These are phyloP conservation scores for Lachancea quebecensis DNA, from an alignment of 805 yeast genomes.

Conservation along the genomic window DNA sequence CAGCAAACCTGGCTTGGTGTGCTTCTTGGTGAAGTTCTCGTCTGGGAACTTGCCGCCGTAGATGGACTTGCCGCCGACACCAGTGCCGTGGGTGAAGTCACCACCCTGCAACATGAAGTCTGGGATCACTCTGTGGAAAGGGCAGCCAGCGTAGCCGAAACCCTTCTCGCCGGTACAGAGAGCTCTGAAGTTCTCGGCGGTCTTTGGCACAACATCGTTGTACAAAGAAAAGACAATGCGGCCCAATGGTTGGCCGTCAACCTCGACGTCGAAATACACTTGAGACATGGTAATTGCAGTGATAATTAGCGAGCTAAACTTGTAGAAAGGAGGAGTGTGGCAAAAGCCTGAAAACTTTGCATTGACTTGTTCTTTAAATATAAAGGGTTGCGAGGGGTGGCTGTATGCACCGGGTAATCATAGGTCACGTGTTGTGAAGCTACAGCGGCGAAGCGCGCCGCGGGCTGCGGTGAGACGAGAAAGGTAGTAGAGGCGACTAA, in stretches of 20 bases:
- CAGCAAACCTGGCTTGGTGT: conserved; percentile 73
- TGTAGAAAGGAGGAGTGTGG: background rate
- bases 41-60: conserved; percentile 72
- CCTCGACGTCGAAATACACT: conserved; percentile 78
- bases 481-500: too few relatives aligned
- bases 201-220: conserved; percentile 90
- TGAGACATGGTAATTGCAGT: conserved; percentile 44
- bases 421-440: background rate
- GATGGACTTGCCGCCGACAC: conserved; percentile 94
- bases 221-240: conserved; percentile 81
- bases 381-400: background rate
- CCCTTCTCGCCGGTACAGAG: conserved; percentile 95
- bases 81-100: conserved; percentile 88
- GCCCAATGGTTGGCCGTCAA: conserved; percentile 71
- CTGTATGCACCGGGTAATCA: background rate
- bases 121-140: conserved; percentile 97
- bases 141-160: conserved; percentile 81
- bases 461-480: too few relatives aligned
- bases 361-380: background rate
- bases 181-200: conserved; percentile 94
- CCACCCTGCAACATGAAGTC: conserved; percentile 98
- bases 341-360: background rate
- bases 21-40: conserved; percentile 68
- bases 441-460: too few relatives aligned
- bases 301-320: background rate